Base-by-base conservation (phyloP, 352 stramenopile species). In the Phytophthora cactorum region DNA sequence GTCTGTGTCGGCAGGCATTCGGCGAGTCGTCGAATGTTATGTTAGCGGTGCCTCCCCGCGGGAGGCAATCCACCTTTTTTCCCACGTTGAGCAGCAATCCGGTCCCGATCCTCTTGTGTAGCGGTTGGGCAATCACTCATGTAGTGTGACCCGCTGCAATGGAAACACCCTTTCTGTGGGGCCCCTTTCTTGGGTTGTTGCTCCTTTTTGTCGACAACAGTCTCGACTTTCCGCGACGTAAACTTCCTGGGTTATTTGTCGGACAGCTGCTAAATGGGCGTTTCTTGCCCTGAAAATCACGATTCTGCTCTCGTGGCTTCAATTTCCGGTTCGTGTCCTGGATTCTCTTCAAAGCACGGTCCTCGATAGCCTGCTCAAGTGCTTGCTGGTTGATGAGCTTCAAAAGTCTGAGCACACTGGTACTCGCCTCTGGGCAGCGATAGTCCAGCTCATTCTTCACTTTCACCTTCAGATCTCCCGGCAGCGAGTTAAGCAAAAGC, bases 401-500 rank as follows among this genome's bases (percentile, higher is more conserved):
- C 10, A 25, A 53, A 2, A 53, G 5, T 12, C 27, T 53, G 7
- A 53, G 15, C 25, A 53, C 46, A 39, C 4, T 39, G 11, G 10
- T 38, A 3, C 2, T 3, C 6, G 46, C 15, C 3, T 53, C 46
- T 5, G 46, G 46, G 12, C 11, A 43, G 6, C 46, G 46, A 9
- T 57, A 64, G 0, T 57, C 36, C 2, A 56, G 58, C 27, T 56
- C 56, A 14, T 64, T 64, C n/a, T 58, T 34, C 9, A 64, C 57
- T 43, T 57, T 56, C 25, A 44, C 46, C 6, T 64, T 58, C 22
- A 51, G 14, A 8, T 8, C 0, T 25, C 14, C 0, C 22, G 47
- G 46, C 4, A 57, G 11, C 12, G 22, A 52, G 47, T 64, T 51
- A 1, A 64, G 14, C 14, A 64, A 7, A 11, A 64, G 6, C 5